Evolutionary conservation across 2,329 filamentous ascomycete genomes (phyloP).

Genomic region (Penicillium sp.): DNA sequence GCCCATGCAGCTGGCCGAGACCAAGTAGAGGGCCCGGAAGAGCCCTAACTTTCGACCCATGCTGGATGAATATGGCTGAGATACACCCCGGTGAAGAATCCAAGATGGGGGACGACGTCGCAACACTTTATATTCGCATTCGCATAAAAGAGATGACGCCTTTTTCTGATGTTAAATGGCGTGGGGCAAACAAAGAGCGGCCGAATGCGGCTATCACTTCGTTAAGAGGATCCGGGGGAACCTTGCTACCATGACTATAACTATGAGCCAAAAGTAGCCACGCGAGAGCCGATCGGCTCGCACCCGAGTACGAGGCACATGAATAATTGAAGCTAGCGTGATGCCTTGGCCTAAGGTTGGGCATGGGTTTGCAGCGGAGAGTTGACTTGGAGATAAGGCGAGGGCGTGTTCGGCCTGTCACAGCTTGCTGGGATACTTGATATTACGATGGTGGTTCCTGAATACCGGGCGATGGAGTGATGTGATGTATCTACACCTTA

Average conservation of each 20-base stretch:
- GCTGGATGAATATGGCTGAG: constrained; percentile 12
- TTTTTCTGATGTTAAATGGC: neutral
- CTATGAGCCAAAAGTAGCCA: neutral
- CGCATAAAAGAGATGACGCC: neutral
- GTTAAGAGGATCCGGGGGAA: neutral
- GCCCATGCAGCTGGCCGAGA: constrained; percentile 36
- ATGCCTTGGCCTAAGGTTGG: neutral
- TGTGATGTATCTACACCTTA: neutral
- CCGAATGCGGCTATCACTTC: neutral
- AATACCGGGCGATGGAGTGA: neutral
- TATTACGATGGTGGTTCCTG: neutral
- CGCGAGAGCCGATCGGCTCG: constrained; percentile 16
- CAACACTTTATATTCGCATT: neutral
- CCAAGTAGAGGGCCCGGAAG: constrained; percentile 36
- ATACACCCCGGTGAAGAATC: neutral
- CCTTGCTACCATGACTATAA: neutral
- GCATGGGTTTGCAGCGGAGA: neutral
- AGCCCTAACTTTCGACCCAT: constrained; percentile 36
- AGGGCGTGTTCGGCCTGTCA: neutral
- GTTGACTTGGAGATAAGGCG: neutral
- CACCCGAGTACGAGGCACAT: neutral
- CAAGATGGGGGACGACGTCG: neutral
- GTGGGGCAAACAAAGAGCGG: neutral
- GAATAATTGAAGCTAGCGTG: neutral
- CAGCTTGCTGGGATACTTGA: neutral